phyloP scores from a whole-genome alignment of 192 early-diverging fungal genomes.

The Podila epicladia region DNA sequence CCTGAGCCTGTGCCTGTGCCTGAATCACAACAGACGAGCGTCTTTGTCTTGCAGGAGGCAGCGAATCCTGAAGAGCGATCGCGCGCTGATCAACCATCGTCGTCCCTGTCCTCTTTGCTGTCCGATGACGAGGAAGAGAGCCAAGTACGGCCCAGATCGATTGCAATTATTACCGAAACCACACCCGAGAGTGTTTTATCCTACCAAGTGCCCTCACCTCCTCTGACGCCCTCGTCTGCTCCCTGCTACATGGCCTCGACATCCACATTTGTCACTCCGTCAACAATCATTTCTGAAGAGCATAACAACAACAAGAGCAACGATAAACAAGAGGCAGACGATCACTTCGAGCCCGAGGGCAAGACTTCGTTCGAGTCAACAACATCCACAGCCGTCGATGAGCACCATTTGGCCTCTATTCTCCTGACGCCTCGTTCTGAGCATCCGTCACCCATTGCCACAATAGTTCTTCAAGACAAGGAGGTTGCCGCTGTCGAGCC shows the following conservation, averaged over 20 bases:
- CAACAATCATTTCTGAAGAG: not conserved
- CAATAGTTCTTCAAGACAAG: not conserved
- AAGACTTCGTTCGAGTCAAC: not conserved
- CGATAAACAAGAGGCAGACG: not conserved
- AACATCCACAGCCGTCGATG: not conserved
- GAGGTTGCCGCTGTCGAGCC: not conserved
- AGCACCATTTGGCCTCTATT: not conserved
- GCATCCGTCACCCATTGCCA: not conserved
- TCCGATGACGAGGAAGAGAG: not conserved
- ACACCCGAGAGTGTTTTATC: not conserved
- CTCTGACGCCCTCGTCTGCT: conserved; percentile 25
- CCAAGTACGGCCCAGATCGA: not conserved
- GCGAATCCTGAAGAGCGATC: conserved; percentile 11
- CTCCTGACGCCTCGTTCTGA: conserved; percentile 23
- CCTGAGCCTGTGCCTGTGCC: not conserved
- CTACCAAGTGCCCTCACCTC: conserved; percentile 38
- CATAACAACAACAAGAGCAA: not conserved
- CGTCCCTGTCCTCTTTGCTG: not conserved
- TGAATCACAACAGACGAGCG: not conserved
- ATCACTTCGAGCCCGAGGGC: not conserved
- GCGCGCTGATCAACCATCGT: not conserved
- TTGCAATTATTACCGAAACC: not conserved
- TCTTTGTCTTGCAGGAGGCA: conserved; percentile 21
- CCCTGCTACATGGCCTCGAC: not conserved
- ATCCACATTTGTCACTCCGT: not conserved